Conservation (phyloP, 1,139 yeast species). For the Taphrina wiesneri region DNA sequence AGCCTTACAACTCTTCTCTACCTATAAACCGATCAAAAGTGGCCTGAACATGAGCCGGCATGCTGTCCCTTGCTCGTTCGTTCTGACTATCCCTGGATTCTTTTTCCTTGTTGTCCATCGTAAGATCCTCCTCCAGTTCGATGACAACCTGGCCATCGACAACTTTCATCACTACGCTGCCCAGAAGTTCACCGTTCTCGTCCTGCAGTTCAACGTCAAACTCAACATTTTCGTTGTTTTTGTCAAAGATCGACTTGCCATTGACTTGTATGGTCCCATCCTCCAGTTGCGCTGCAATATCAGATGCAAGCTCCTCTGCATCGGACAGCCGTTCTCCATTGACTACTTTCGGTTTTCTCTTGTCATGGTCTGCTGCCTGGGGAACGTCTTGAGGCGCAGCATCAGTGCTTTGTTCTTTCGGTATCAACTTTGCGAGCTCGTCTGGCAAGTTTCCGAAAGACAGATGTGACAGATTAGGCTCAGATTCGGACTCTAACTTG, state of each 20-base stretch:
- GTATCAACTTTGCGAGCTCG: not conserved
- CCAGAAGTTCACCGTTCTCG: constrained; percentile 11
- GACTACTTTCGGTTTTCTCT: not conserved
- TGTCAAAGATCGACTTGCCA: constrained; percentile 4
- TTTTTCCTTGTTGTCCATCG: not conserved
- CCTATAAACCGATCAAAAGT: constrained; percentile 16
- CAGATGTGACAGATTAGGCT: constrained; percentile 21
- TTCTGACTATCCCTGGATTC: not conserved
- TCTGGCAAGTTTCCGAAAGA: not conserved
- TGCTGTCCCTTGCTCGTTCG: not conserved
- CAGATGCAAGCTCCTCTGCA: constrained; percentile 8
- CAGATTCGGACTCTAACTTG: not conserved
- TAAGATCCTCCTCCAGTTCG: constrained; percentile 3
- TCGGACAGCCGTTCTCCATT: not conserved
- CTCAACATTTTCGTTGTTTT: constrained; percentile 4
- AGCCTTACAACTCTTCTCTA: constrained; percentile 7
- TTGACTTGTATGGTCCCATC: constrained; percentile 11
- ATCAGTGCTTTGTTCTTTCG: not conserved
- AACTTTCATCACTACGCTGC: constrained; percentile 21
- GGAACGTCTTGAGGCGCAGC: not conserved
- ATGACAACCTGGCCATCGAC: constrained; percentile 13
- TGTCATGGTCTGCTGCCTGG: not conserved
- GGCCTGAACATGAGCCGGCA: constrained; percentile 17
- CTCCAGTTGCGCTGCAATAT: constrained; percentile 9
- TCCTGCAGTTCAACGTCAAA: constrained; percentile 19